Percentiles rank a stretch among this genome's conserved stretches.
These are phyloP conservation scores for Ramaria rubella DNA, from an alignment of 768 basidiomycete species.

Conservation along the genomic window DNA sequence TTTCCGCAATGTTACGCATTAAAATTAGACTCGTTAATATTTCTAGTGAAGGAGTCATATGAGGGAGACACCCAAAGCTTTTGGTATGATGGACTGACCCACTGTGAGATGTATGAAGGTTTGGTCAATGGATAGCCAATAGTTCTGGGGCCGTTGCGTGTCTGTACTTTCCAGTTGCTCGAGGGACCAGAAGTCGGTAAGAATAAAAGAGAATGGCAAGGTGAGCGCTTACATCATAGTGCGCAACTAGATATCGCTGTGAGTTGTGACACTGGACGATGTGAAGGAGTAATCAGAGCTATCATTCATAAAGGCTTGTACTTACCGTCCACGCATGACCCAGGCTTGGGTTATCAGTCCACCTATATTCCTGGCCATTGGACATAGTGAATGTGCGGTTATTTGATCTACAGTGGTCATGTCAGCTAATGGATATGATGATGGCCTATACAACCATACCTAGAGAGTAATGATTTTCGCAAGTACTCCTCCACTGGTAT, in stretches of 20 bases:
- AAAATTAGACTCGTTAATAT: constrained; percentile 6
- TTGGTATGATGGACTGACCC: not conserved
- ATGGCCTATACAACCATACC: not conserved
- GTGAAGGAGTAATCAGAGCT: not conserved
- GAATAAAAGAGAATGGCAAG: not conserved
- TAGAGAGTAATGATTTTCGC: not conserved
- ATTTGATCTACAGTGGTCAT: not conserved
- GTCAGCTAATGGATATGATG: not conserved
- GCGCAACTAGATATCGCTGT: constrained; percentile 3
- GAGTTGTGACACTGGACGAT: not conserved
- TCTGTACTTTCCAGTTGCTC: not conserved
- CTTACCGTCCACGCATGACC: constrained; percentile 5
- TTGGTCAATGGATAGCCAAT: not conserved
- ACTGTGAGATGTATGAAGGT: not conserved
- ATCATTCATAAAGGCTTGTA: not conserved
- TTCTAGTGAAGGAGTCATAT: not conserved
- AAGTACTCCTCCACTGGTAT: constrained; percentile 1
- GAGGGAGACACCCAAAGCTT: not conserved
- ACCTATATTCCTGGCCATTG: constrained; percentile 5
- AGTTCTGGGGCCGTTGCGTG: not conserved
- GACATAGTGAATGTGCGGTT: constrained; percentile 5
- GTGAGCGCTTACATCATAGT: constrained; percentile 1
- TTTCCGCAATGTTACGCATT: constrained; percentile 3
- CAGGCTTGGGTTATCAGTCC: not conserved
- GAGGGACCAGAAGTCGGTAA: not conserved